A percentile compares a stretch with the other conserved stretches of the same genome.
phyloP scores from a whole-genome alignment of 1,139 yeast species.

The Candida labiduridarum region DNA sequence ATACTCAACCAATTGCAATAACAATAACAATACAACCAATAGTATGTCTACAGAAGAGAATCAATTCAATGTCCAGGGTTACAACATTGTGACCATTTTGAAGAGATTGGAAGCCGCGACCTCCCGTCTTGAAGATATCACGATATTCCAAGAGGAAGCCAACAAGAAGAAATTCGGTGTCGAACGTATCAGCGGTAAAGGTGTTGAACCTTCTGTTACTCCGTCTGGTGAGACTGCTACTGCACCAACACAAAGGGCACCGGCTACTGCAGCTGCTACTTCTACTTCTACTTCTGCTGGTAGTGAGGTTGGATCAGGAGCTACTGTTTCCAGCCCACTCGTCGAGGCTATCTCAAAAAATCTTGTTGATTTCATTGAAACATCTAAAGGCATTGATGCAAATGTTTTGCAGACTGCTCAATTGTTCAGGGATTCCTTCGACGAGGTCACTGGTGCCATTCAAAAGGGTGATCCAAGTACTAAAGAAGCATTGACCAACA shows the following conservation, averaged over 20 bases:
- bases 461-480: conserved; percentile 56
- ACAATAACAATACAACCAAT: neutral
- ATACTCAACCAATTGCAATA: neutral
- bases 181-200: conserved; percentile 13
- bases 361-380: conserved; percentile 61
- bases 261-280: neutral
- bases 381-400: conserved; percentile 64
- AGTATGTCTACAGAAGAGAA: conserved; percentile 49
- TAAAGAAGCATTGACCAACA: conserved; percentile 55
- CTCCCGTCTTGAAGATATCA: conserved; percentile 86
- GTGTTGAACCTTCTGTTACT: conserved; percentile 9
- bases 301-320: neutral
- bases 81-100: conserved; percentile 77
- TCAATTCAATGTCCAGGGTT: conserved; percentile 71
- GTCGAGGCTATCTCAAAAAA: conserved; percentile 53
- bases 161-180: conserved; percentile 18
- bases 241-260: conserved; percentile 7
- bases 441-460: conserved; percentile 64
- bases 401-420: conserved; percentile 62
- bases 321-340: conserved; percentile 47
- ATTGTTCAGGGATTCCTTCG: conserved; percentile 60
- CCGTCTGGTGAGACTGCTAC: conserved; percentile 12
- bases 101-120: conserved; percentile 92
- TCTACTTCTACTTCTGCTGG: conserved; percentile 9
- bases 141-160: conserved; percentile 70